These are phyloP conservation scores for Fusarium subtropicale DNA, from an alignment of 2,329 filamentous ascomycete species.

Conservation along the genomic window DNA sequence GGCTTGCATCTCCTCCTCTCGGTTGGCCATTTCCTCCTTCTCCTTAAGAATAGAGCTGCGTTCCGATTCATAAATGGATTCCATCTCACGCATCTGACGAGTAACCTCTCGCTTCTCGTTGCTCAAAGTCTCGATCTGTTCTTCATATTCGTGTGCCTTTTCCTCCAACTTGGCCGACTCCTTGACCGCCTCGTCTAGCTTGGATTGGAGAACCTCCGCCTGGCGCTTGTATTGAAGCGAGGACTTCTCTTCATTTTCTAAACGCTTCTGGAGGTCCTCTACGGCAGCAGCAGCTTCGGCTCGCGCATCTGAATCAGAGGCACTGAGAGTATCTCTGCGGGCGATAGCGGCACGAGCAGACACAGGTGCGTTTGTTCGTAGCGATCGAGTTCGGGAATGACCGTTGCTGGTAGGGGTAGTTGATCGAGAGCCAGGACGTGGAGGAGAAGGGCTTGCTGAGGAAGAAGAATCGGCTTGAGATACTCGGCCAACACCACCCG, in stretches of 20 bases:
- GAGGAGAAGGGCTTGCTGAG: conserved; percentile 53
- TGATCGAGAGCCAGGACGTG: conserved; percentile 56
- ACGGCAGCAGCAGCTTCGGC: conserved; percentile 83
- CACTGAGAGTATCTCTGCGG: conserved; percentile 64
- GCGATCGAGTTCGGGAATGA: conserved; percentile 70
- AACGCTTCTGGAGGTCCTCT: conserved; percentile 84
- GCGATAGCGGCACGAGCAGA: conserved; percentile 79
- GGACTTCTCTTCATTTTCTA: conserved; percentile 81
- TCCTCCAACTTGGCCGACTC: conserved; percentile 92
- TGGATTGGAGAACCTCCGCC: conserved; percentile 83
- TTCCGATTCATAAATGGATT: conserved; percentile 92
- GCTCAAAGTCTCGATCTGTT: conserved; percentile 81
- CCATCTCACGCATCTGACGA: conserved; percentile 88
- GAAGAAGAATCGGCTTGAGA: conserved; percentile 55
- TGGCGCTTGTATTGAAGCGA: conserved; percentile 88
- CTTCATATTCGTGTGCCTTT: conserved; percentile 85
- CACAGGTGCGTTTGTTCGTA: conserved; percentile 72
- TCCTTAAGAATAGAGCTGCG: conserved; percentile 88
- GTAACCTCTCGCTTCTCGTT: conserved; percentile 87
- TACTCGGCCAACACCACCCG: conserved; percentile 60
- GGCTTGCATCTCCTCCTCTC: conserved; percentile 90
- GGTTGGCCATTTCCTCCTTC: conserved; percentile 85
- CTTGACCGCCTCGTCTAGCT: conserved; percentile 83
- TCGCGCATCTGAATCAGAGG: conserved; percentile 76
- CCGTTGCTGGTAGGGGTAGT: conserved; percentile 56